These are phyloP conservation scores for Zygotorulaspora florentina DNA, from an alignment of 805 yeast species.

Conservation along the genomic window DNA sequence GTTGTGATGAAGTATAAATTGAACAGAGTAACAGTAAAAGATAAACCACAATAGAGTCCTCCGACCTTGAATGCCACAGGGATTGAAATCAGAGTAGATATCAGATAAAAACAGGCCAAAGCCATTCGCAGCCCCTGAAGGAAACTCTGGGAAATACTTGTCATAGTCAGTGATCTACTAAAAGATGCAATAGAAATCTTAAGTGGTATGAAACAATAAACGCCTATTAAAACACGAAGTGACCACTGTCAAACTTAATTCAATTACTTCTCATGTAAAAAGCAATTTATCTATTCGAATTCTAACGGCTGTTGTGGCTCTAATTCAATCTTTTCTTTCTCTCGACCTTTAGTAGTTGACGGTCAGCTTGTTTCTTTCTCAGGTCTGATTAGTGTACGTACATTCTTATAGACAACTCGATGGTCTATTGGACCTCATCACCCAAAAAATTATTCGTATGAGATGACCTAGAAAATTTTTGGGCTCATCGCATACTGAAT, in stretches of 20 bases:
- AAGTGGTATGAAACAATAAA: neutral
- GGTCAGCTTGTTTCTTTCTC: neutral
- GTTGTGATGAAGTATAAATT: constrained; percentile 68
- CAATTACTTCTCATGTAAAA: neutral
- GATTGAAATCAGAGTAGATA: constrained; percentile 70
- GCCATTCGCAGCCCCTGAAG: constrained; percentile 31
- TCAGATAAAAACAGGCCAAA: constrained; percentile 57
- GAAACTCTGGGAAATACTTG: constrained; percentile 8
- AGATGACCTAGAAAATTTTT: constrained; percentile 17
- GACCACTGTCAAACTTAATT: constrained; percentile 4
- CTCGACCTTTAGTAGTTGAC: neutral
- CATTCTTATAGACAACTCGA: neutral
- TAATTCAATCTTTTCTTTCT: neutral
- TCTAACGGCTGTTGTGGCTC: neutral
- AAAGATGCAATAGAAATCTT: no score
- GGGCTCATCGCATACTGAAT: constrained; percentile 15
- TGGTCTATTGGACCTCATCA: constrained; percentile 4
- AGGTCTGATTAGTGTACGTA: neutral
- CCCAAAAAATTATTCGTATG: constrained; percentile 6
- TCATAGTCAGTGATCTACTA: neutral
- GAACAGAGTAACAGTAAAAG: constrained; percentile 72
- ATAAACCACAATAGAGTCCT: constrained; percentile 83
- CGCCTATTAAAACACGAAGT: neutral
- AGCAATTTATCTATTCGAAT: neutral
- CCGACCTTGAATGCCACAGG: constrained; percentile 95